Percentiles rank a stretch among this genome's conserved stretches.
Conservation (phyloP, 2,329 filamentous ascomycete genomes). For the Stenocarpella maydis region DNA sequence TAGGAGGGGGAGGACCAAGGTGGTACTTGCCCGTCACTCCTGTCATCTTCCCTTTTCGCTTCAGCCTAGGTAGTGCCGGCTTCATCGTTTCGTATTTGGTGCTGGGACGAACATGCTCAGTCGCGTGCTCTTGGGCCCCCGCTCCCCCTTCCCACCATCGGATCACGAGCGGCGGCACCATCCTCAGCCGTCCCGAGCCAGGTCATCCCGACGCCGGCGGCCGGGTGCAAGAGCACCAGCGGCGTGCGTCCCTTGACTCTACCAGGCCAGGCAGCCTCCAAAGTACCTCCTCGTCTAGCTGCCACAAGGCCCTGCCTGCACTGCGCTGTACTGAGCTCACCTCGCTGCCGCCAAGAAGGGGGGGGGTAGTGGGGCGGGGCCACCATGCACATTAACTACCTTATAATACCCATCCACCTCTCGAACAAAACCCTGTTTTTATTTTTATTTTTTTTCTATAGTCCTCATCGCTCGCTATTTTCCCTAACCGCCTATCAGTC, state of each 20-base stretch:
- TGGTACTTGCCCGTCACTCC: background rate
- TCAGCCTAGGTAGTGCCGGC: background rate
- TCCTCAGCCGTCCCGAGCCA: constrained; percentile 14
- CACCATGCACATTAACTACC: constrained; percentile 21
- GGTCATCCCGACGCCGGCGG: constrained; percentile 24
- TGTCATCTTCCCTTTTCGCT: background rate
- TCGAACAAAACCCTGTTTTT: constrained; percentile 19
- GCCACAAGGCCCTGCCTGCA: constrained; percentile 3
- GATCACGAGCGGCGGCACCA: constrained; percentile 31
- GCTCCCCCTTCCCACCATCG: background rate
- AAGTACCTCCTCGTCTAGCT: constrained; percentile 6
- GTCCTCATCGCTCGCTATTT: constrained; percentile 14
- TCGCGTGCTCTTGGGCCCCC: constrained; percentile 21
- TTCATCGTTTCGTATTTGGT: constrained; percentile 29
- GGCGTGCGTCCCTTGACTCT: constrained; percentile 29
- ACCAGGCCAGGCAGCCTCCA: constrained; percentile 26
- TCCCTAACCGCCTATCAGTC: constrained; percentile 18
- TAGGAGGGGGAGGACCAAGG: background rate
- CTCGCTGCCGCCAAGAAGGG: constrained; percentile 15
- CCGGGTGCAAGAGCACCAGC: constrained; percentile 17
- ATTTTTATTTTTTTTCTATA: constrained; percentile 4
- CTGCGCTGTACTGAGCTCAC: background rate
- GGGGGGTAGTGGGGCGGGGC: constrained; percentile 4
- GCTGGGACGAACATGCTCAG: constrained; percentile 21
- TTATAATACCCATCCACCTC: constrained; percentile 34